Conservation (phyloP, 2,329 filamentous ascomycete genomes). For the Juglanconis juglandina region DNA sequence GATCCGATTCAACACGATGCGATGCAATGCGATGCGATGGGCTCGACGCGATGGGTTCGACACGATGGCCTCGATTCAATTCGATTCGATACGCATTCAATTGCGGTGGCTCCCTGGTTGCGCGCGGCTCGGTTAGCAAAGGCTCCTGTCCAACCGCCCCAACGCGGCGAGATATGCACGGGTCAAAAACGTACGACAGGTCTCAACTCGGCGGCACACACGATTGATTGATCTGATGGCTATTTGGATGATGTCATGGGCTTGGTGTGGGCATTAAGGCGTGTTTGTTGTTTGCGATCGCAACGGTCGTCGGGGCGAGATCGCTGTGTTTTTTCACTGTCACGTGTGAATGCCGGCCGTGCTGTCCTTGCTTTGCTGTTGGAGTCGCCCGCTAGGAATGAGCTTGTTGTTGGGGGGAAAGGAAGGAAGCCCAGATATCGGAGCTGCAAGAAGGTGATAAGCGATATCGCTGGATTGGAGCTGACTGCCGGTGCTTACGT, state of each 20-base stretch:
- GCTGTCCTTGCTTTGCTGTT: not conserved
- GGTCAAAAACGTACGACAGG: constrained; percentile 10
- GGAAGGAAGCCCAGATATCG: too few species aligned
- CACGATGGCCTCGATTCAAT: not conserved
- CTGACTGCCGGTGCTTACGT: too few species aligned
- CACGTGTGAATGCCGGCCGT: constrained; percentile 12
- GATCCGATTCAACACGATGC: not conserved
- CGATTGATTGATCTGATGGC: constrained; percentile 12
- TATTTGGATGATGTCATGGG: constrained; percentile 17
- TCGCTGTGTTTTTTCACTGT: constrained; percentile 13
- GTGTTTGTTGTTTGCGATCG: constrained; percentile 10
- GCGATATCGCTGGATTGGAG: too few species aligned
- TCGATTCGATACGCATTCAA: not conserved
- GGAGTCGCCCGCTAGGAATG: not conserved
- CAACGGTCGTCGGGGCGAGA: constrained; percentile 13
- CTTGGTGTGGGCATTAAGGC: constrained; percentile 16
- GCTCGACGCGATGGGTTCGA: not conserved
- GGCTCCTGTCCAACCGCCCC: not conserved
- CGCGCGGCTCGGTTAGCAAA: not conserved
- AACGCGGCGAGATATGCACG: constrained; percentile 4
- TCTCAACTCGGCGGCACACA: not conserved
- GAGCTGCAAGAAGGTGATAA: too few species aligned
- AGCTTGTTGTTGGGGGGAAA: too few species aligned
- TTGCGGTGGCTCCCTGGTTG: not conserved
- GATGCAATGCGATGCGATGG: not conserved